phyloP scores from a whole-genome alignment of 345 rosid genomes.

The Diplotaxis tenuifolia region DNA sequence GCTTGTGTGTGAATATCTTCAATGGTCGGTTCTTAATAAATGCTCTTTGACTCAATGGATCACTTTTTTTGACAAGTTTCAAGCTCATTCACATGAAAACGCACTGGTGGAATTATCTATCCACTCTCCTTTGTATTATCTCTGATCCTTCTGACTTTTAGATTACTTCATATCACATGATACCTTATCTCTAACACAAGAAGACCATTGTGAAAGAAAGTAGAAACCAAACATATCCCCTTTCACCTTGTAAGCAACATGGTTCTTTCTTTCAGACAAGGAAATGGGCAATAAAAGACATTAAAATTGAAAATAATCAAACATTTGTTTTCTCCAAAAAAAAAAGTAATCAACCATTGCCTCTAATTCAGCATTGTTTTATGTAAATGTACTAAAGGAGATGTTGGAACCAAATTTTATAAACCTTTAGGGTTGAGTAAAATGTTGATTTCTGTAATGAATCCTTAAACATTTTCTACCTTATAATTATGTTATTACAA shows the following conservation, averaged over 20 bases:
- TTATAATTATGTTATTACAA: too few relatives aligned
- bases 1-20: neutral
- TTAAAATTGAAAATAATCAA: neutral
- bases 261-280: neutral
- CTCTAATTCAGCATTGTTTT: neutral
- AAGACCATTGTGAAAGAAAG: neutral
- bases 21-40: neutral
- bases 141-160: neutral
- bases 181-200: neutral
- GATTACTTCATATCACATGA: neutral
- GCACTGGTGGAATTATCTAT: neutral
- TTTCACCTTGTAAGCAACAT: neutral
- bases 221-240: neutral
- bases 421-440: neutral
- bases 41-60: slow-evolving; percentile 2
- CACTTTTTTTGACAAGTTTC: neutral
- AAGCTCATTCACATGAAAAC: slow-evolving; percentile 2
- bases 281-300: neutral
- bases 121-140: neutral
- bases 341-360: neutral
- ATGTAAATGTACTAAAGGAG: neutral
- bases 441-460: neutral
- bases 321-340: neutral
- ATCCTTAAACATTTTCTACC: neutral
- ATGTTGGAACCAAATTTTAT: neutral